phyloP scores from a whole-genome alignment of 2,329 filamentous ascomycete genomes.

The Zymoseptoria brevis region DNA sequence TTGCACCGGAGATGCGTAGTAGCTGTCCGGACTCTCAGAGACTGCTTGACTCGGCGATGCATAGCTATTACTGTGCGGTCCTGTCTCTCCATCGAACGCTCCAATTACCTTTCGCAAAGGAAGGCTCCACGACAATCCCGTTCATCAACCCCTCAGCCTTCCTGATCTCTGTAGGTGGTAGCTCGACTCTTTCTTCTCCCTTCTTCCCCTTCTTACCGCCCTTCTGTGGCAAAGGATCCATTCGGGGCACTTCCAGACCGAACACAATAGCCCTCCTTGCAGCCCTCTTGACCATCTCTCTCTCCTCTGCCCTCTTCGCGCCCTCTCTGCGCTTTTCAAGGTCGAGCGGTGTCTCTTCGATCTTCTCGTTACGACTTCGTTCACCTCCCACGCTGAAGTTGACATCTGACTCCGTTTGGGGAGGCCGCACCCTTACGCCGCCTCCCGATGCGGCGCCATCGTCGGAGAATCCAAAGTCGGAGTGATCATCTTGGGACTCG shows the following conservation, averaged over 20 bases:
- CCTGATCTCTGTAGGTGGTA: constrained; percentile 23
- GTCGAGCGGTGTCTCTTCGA: constrained; percentile 46
- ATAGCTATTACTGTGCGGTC: not conserved
- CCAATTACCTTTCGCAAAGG: constrained; percentile 56
- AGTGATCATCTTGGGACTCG: constrained; percentile 6
- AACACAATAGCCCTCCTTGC: constrained; percentile 54
- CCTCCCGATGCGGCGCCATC: constrained; percentile 10
- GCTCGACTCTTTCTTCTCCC: constrained; percentile 15
- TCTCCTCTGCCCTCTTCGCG: constrained; percentile 40
- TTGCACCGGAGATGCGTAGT: not conserved
- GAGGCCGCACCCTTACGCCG: constrained; percentile 28
- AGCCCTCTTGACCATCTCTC: constrained; percentile 55
- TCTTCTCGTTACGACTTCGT: constrained; percentile 47
- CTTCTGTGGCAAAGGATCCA: constrained; percentile 11
- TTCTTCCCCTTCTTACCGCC: constrained; percentile 6
- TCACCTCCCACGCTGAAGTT: constrained; percentile 50
- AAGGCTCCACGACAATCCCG: constrained; percentile 51
- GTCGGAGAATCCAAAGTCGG: constrained; percentile 1
- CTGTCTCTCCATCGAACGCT: constrained; percentile 48
- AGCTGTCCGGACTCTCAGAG: too few relatives aligned
- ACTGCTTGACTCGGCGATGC: not conserved
- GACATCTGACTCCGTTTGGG: constrained; percentile 42
- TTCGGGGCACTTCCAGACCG: constrained; percentile 35
- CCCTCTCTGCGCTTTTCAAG: constrained; percentile 43
- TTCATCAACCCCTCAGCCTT: constrained; percentile 54